Evolutionary conservation across 768 basidiomycete genomes (phyloP).

Genomic region (Pleurotus djamor): DNA sequence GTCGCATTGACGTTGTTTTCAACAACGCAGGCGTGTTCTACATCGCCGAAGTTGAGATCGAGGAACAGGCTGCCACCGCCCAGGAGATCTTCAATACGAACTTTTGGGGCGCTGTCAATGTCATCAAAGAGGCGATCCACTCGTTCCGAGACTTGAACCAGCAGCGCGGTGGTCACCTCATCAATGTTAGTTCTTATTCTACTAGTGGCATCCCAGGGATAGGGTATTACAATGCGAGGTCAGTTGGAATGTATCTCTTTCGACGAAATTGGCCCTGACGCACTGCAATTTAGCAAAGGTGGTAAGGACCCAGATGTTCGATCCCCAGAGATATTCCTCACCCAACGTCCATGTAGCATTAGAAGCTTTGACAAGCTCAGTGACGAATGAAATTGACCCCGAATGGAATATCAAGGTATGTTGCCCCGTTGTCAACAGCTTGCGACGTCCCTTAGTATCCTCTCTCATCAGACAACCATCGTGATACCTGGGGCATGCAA

Average conservation of each 20-base stretch:
- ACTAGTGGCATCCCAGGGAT: constrained; percentile 9
- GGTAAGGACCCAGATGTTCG: not conserved
- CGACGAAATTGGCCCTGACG: too few relatives aligned
- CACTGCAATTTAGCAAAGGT: not conserved
- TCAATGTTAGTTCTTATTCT: constrained; percentile 25
- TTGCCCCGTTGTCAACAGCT: not conserved
- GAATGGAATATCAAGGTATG: constrained; percentile 28
- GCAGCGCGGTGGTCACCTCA: constrained; percentile 31
- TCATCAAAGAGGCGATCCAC: constrained; percentile 25
- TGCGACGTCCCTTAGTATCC: too few relatives aligned
- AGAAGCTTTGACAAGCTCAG: constrained; percentile 21
- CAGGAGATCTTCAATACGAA: constrained; percentile 18
- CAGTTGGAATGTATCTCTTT: not conserved
- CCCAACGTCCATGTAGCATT: constrained; percentile 17
- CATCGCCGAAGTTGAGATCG: constrained; percentile 20
- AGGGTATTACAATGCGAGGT: constrained; percentile 18
- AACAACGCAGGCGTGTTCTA: constrained; percentile 13
- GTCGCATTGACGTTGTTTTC: constrained; percentile 14
- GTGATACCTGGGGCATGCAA: too few relatives aligned
- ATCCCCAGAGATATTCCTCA: not conserved
- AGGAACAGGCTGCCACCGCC: constrained; percentile 15
- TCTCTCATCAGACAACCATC: too few relatives aligned
- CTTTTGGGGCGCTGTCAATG: constrained; percentile 26
- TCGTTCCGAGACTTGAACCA: constrained; percentile 35
- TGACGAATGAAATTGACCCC: constrained; percentile 27